These are phyloP conservation scores for Grammothele lineata DNA, from an alignment of 768 basidiomycete genomes.

Conservation along the genomic window DNA sequence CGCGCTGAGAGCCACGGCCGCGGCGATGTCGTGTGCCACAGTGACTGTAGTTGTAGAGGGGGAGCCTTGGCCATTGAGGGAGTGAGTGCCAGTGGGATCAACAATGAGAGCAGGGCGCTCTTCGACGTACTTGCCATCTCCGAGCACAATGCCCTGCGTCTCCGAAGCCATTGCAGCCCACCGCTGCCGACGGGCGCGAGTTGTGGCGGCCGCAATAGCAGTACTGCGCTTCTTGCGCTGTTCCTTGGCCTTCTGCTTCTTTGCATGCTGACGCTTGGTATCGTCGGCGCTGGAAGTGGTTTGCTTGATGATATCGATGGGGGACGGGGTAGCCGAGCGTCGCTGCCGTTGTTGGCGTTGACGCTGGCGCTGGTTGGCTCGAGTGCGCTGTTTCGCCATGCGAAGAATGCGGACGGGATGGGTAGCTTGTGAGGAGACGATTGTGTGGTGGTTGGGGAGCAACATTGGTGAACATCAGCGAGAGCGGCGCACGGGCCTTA, in stretches of 20 bases:
- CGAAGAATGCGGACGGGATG: background rate
- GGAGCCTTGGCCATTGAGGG: conserved; percentile 15
- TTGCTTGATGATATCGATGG: conserved; percentile 10
- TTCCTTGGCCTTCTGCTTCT: conserved; percentile 1
- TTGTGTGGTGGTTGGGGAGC: conserved; percentile 2
- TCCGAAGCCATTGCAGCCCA: conserved; percentile 34
- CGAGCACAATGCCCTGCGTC: conserved; percentile 34
- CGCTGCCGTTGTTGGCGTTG: conserved; percentile 13
- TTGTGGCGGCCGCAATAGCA: conserved; percentile 3
- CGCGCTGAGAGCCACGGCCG: conserved; percentile 31
- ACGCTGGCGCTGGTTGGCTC: background rate
- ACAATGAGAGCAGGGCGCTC: conserved; percentile 24
- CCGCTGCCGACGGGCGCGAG: conserved; percentile 14
- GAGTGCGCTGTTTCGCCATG: conserved; percentile 12
- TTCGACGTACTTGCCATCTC: conserved; percentile 38
- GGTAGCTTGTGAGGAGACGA: conserved; percentile 1
- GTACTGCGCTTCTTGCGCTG: background rate
- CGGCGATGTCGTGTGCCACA: conserved; percentile 30
- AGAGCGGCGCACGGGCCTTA: background rate
- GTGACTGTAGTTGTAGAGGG: conserved; percentile 6
- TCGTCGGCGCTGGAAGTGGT: conserved; percentile 2
- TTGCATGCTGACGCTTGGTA: background rate
- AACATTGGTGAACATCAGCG: conserved; percentile 4
- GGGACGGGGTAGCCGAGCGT: conserved; percentile 9
- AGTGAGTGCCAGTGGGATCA: conserved; percentile 18